Conservation (phyloP, 306 rosid genomes). For the Vicia villosa region DNA sequence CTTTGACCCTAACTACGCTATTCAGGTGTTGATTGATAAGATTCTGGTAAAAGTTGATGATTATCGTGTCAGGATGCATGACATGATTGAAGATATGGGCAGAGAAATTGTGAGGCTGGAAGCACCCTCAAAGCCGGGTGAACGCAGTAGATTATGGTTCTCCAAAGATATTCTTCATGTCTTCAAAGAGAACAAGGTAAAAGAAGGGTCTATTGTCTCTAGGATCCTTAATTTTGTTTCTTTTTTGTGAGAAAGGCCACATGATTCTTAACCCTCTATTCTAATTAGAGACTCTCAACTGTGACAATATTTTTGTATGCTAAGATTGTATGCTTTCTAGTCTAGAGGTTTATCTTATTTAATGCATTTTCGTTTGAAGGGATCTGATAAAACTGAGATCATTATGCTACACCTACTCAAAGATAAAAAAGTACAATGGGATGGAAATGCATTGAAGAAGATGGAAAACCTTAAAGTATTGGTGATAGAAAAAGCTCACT, state of each 20-base stretch:
- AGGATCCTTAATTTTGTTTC: neutral
- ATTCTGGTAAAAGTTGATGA: slow-evolving; percentile 5
- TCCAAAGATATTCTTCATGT: slow-evolving; percentile 17
- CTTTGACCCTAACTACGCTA: neutral
- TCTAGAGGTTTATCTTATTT: neutral
- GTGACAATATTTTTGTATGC: too few species aligned
- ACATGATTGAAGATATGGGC: neutral
- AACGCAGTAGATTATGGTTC: slow-evolving; percentile 21
- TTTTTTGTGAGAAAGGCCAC: neutral
- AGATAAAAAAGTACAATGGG: neutral
- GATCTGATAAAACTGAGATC: slow-evolving; percentile 1
- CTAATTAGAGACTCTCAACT: too few species aligned
- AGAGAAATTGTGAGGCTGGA: too few species aligned
- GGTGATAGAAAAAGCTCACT: too few species aligned
- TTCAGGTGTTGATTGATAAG: neutral
- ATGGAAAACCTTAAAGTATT: too few species aligned
- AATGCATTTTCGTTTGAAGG: neutral
- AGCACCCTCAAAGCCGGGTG: neutral
- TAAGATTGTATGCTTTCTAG: too few species aligned
- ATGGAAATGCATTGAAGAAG: too few species aligned
- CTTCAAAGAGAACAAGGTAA: slow-evolving; percentile 12
- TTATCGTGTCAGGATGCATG: neutral
- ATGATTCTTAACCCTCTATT: too few species aligned
- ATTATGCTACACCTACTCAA: neutral
- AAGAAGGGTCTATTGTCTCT: neutral